phyloP scores from a whole-genome alignment of 345 rosid species.

The Bretschneidera sinensis region DNA sequence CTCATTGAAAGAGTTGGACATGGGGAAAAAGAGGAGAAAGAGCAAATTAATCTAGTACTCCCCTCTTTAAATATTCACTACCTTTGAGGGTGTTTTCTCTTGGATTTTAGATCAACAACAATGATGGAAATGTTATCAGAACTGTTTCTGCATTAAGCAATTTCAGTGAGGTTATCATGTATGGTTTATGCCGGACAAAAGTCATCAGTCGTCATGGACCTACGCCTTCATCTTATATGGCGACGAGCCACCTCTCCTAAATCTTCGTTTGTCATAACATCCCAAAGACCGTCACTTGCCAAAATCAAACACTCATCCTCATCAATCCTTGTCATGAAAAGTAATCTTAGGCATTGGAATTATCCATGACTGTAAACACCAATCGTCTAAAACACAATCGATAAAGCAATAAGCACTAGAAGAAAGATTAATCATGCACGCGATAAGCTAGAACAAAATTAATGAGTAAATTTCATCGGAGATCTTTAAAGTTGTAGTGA shows the following conservation, averaged over 20 bases:
- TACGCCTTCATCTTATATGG: slow-evolving; percentile 34
- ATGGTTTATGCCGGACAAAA: slow-evolving; percentile 39
- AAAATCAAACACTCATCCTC: slow-evolving; percentile 61
- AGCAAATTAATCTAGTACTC: background rate
- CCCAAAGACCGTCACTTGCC: slow-evolving; percentile 74
- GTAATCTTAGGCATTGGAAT: slow-evolving; percentile 54
- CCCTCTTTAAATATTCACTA: slow-evolving; percentile 16
- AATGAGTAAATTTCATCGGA: too few relatives aligned
- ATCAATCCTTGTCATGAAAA: slow-evolving; percentile 39
- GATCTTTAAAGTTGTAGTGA: too few relatives aligned
- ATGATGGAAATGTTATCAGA: slow-evolving; percentile 56
- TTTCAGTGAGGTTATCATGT: slow-evolving; percentile 51
- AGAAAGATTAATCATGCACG: background rate
- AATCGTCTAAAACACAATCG: slow-evolving; percentile 38
- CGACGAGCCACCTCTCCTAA: slow-evolving; percentile 52
- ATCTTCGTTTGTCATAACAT: slow-evolving; percentile 57
- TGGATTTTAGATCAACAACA: slow-evolving; percentile 55
- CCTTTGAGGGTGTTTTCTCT: slow-evolving; percentile 31
- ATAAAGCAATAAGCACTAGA: background rate
- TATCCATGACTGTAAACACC: slow-evolving; percentile 58
- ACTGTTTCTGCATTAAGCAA: slow-evolving; percentile 45
- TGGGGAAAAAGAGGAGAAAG: background rate
- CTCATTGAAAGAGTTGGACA: background rate
- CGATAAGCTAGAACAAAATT: too few relatives aligned
- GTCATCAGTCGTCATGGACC: slow-evolving; percentile 21